These are phyloP conservation scores for Hericium rajendrae DNA, from an alignment of 768 basidiomycete species.

Conservation along the genomic window DNA sequence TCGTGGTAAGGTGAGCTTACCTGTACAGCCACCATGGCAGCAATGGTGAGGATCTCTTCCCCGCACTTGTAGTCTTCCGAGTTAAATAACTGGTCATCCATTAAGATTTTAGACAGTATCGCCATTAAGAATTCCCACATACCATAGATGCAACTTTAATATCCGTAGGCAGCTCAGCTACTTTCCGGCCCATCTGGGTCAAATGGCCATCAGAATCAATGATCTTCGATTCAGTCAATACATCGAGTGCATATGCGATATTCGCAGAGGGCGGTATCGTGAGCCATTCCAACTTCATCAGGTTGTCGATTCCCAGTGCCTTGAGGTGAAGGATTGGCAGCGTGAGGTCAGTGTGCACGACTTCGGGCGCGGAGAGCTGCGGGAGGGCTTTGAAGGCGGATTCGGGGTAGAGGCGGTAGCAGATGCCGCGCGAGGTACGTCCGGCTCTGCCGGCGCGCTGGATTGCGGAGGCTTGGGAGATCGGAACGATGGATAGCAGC, in stretches of 20 bases:
- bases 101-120: not conserved
- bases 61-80: conserved; percentile 85
- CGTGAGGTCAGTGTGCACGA: conserved; percentile 83
- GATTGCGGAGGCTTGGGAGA: conserved; percentile 80
- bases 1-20: conserved; percentile 25
- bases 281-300: conserved; percentile 96
- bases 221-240: conserved; percentile 72
- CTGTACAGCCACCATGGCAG: conserved; percentile 91
- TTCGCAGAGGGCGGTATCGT: conserved; percentile 80
- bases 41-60: conserved; percentile 92
- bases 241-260: conserved; percentile 78
- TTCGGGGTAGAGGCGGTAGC: conserved; percentile 82
- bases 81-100: conserved; percentile 56
- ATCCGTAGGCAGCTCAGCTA: conserved; percentile 92
- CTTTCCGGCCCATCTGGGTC: conserved; percentile 69
- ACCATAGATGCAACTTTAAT: conserved; percentile 94
- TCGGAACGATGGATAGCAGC: conserved; percentile 73
- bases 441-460: conserved; percentile 95
- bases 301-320: conserved; percentile 87
- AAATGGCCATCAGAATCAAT: conserved; percentile 74
- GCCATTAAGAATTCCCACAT: conserved; percentile 14
- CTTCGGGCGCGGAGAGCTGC: conserved; percentile 75
- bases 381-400: conserved; percentile 51
- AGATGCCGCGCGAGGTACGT: conserved; percentile 84
- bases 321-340: conserved; percentile 91